These are phyloP conservation scores for Arctostaphylos glauca DNA, from an alignment of 148 eudicot genomes.

Conservation along the genomic window DNA sequence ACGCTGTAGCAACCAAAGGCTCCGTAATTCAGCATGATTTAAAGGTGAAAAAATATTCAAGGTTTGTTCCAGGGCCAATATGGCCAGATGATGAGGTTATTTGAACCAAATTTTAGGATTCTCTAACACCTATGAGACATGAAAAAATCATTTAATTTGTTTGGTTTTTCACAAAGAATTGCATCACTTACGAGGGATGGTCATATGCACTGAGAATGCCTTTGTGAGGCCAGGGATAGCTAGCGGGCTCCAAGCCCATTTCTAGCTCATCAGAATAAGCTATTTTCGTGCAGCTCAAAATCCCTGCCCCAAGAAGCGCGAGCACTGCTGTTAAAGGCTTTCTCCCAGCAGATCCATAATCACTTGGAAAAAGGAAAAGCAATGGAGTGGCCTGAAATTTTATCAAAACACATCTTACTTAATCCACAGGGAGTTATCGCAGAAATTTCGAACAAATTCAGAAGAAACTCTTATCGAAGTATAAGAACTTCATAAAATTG, in stretches of 20 bases:
- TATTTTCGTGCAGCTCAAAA: conserved; percentile 60
- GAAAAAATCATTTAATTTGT: background rate
- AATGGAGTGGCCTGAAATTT: background rate
- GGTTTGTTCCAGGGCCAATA: background rate
- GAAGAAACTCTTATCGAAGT: background rate
- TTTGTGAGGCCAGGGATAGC: conserved; percentile 73
- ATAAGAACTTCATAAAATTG: background rate
- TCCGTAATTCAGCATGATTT: background rate
- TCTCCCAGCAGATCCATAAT: conserved; percentile 39
- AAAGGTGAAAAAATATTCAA: background rate
- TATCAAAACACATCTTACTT: background rate
- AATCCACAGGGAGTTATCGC: background rate
- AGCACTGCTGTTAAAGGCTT: conserved; percentile 49
- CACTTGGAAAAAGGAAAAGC: background rate
- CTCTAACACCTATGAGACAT: background rate
- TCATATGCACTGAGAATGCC: conserved; percentile 76
- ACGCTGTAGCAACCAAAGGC: background rate
- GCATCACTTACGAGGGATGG: conserved; percentile 57
- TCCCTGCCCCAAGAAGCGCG: conserved; percentile 77
- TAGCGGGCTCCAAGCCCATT: conserved; percentile 51
- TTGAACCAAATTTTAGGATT: background rate
- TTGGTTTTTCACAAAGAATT: background rate
- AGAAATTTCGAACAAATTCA: background rate
- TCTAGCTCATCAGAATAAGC: conserved; percentile 78
- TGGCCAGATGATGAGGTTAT: background rate